Percentiles rank a stretch among this genome's conserved stretches.
Conservation (phyloP, 2,329 filamentous ascomycete species). For the Aspergillus ochraceoroseus region DNA sequence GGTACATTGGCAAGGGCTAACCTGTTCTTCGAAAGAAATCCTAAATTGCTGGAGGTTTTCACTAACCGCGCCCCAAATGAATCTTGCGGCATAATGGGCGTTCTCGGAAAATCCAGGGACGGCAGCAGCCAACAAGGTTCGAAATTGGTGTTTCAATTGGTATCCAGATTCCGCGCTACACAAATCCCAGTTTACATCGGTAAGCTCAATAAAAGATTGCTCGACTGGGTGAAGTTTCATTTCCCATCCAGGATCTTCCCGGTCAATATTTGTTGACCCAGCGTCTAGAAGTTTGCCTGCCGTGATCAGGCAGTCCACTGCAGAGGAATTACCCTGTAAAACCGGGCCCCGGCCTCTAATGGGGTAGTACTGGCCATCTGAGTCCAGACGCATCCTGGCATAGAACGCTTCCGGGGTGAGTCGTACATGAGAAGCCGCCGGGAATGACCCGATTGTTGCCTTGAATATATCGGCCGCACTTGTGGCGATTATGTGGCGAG, state of each 20-base stretch:
- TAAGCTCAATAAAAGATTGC: conserved; percentile 27
- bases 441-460: conserved; percentile 17
- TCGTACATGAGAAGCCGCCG: conserved; percentile 18
- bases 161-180: conserved; percentile 12
- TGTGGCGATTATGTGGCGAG: conserved; percentile 15
- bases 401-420: conserved; percentile 12
- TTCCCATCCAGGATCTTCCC: conserved; percentile 15
- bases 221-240: conserved; percentile 18
- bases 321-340: conserved; percentile 22
- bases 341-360: conserved; percentile 34
- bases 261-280: conserved; percentile 35
- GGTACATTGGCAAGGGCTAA: conserved; percentile 5
- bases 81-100: neutral
- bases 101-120: conserved; percentile 12
- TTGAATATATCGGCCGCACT: conserved; percentile 17
- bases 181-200: conserved; percentile 31
- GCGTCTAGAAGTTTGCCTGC: conserved; percentile 35
- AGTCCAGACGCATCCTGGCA: conserved; percentile 17
- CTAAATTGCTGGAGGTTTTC: conserved; percentile 29
- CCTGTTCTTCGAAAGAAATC: conserved; percentile 16
- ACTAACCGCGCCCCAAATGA: conserved; percentile 25
- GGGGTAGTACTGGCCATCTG: conserved; percentile 20
- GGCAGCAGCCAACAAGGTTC: conserved; percentile 3
- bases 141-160: conserved; percentile 22
- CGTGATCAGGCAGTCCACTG: conserved; percentile 34